phyloP scores from a whole-genome alignment of 2,329 filamentous ascomycete genomes.

The Lithohypha guttulata region DNA sequence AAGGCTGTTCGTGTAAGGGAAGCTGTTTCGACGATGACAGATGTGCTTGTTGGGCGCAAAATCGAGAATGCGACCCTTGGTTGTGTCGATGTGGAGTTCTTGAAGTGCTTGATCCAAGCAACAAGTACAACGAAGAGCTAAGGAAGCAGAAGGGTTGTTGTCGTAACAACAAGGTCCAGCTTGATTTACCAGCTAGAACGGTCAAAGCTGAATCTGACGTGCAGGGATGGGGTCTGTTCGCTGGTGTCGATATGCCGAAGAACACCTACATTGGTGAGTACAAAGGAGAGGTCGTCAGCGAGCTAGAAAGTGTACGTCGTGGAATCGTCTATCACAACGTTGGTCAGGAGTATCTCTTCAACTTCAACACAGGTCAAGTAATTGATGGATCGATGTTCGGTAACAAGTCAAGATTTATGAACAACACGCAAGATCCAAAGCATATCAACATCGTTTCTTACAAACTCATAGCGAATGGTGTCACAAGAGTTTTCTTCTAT shows the following conservation, averaged over 20 bases:
- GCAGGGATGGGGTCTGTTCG: constrained; percentile 61
- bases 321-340: constrained; percentile 41
- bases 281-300: constrained; percentile 62
- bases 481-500: constrained; percentile 65
- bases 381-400: constrained; percentile 67
- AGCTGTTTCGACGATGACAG: constrained; percentile 19
- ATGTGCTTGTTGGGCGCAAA: constrained; percentile 61
- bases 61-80: constrained; percentile 70
- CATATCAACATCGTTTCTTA: constrained; percentile 53
- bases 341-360: constrained; percentile 40
- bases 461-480: constrained; percentile 62
- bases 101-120: constrained; percentile 58
- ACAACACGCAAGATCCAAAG: constrained; percentile 52
- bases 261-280: constrained; percentile 75
- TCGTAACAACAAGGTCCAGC: constrained; percentile 62
- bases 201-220: constrained; percentile 57
- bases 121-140: constrained; percentile 49
- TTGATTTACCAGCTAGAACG: constrained; percentile 53
- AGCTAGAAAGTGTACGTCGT: constrained; percentile 46
- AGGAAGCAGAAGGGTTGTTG: constrained; percentile 50
- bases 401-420: constrained; percentile 75
- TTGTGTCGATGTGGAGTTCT: constrained; percentile 63
- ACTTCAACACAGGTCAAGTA: constrained; percentile 40
- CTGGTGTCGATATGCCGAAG: constrained; percentile 54
- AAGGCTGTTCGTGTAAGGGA: constrained; percentile 20